Evolutionary conservation across 2,329 filamentous ascomycete species (phyloP), one percentile per base, ranked within the genome.

Genomic region (Hypoxylon rubiginosum): DNA sequence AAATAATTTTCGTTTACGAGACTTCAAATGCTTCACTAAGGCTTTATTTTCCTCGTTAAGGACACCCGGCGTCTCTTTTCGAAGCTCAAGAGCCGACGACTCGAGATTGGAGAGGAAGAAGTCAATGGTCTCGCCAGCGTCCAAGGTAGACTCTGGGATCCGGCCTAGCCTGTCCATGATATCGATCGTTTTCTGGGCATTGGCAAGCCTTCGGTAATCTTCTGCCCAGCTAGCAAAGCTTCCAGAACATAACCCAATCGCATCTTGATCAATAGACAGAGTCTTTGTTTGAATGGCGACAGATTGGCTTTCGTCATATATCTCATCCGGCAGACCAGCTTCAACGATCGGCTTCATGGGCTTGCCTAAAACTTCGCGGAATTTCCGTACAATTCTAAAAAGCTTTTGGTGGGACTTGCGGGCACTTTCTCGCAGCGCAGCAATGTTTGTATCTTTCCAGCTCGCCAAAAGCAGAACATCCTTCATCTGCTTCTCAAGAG

Each of bases 361-460:
- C 76, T 94, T 91, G 19, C 89, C 89, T 17, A 99, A 85, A 10
- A 97, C 80, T 17, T 85, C 85, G 45, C 96, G 89, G 80, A 97
- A 99, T 80, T 97, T 98, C 59, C 93, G 88, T 48, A 99, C 92
- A 36, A 97, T 84, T 72, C 92, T 92, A 82, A 97, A 97, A 1
- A 99, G 86, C 79, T 97, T 97, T 73, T 91, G 89, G 76, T 99
- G 96, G 19, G 94, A 97, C 65, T 91, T 91, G 73, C 91, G 91
- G 0, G 96, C 94, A 78, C 95, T 98, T 75, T 97, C 94, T 70
- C 91, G 88, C 15, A 99, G 82, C 0, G 93, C 92, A 51, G 91
- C 91, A 67, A 99, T 97, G 74, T 98, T 99, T 21, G 93, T 97
- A 72, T 99, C 96, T 78, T 97, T 97, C 97, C 97, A 99, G 78